A percentile compares a stretch with the other conserved stretches of the same genome.
Evolutionary conservation across 176 grass and related monocot species (phyloP).

Genomic region (Pharus latifolius): DNA sequence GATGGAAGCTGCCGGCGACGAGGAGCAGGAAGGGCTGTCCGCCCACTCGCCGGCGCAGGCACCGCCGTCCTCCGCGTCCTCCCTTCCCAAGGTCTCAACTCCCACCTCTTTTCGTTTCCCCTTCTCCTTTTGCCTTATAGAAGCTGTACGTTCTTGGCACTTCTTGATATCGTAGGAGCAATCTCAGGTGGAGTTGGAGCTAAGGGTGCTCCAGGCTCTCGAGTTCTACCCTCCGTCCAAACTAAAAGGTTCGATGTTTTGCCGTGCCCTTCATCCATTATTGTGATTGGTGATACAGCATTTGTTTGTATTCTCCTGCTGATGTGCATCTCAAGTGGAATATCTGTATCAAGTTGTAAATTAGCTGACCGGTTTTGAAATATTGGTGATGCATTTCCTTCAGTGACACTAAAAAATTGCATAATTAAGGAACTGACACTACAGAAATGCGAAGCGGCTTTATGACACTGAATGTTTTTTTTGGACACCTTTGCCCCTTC

Average conservation of each 20-base stretch:
- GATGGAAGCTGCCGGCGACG: conserved; percentile 21
- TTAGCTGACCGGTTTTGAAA: neutral
- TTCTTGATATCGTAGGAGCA: conserved; percentile 28
- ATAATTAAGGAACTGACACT: no score
- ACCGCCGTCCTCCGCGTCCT: conserved; percentile 18
- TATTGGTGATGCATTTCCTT: neutral
- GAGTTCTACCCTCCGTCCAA: conserved; percentile 63
- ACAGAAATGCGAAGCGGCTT: no score
- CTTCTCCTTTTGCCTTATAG: neutral
- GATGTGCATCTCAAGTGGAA: no score
- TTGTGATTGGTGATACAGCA: no score
- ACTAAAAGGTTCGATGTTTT: conserved; percentile 38
- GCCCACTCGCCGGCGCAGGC: conserved; percentile 13
- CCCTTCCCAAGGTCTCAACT: conserved; percentile 12
- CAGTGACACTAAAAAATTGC: no score
- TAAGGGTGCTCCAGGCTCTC: conserved; percentile 49
- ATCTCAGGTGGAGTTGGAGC: conserved; percentile 61
- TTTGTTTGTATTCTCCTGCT: neutral
- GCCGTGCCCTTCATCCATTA: neutral
- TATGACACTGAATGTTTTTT: neutral
- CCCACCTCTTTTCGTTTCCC: neutral
- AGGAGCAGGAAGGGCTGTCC: conserved; percentile 22
- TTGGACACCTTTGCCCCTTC: no score
- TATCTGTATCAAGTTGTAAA: neutral
- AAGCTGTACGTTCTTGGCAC: neutral